These are phyloP conservation scores for Apiospora sp. DNA, from an alignment of 2,329 filamentous ascomycete species.

Conservation along the genomic window DNA sequence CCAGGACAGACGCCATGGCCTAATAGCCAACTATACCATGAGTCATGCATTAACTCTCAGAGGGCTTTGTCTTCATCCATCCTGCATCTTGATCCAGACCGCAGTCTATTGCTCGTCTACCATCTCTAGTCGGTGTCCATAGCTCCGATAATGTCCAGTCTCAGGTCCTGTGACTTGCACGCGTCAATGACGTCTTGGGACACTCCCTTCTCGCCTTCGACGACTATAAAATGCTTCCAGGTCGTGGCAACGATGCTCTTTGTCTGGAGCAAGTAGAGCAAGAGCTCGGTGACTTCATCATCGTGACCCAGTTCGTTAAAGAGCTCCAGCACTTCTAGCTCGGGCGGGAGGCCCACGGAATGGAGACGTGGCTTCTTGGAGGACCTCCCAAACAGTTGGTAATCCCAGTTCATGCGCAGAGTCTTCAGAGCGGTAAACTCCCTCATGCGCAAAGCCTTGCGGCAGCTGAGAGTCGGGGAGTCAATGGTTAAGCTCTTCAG, in stretches of 20 bases:
- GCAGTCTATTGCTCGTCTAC: neutral
- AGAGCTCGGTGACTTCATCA: constrained; percentile 55
- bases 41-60: neutral
- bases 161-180: constrained; percentile 43
- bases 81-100: neutral
- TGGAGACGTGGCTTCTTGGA: constrained; percentile 54
- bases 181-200: constrained; percentile 46
- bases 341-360: constrained; percentile 56
- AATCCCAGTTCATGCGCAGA: constrained; percentile 55
- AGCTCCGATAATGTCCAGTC: constrained; percentile 38
- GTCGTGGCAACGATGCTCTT: constrained; percentile 47
- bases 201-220: constrained; percentile 44
- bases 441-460: constrained; percentile 52
- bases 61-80: neutral
- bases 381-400: constrained; percentile 56
- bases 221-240: constrained; percentile 48
- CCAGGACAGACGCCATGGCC: too few species aligned
- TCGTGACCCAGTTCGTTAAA: constrained; percentile 55
- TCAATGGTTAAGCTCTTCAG: constrained; percentile 56
- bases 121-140: constrained; percentile 23
- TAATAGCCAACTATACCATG: neutral
- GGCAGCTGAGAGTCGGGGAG: constrained; percentile 48
- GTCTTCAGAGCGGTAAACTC: constrained; percentile 52
- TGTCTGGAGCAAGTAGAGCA: constrained; percentile 51
- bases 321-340: constrained; percentile 55